Evolutionary conservation across 371 early-diverging fungal genomes (phyloP).

Genomic region (Mortierella sp.): DNA sequence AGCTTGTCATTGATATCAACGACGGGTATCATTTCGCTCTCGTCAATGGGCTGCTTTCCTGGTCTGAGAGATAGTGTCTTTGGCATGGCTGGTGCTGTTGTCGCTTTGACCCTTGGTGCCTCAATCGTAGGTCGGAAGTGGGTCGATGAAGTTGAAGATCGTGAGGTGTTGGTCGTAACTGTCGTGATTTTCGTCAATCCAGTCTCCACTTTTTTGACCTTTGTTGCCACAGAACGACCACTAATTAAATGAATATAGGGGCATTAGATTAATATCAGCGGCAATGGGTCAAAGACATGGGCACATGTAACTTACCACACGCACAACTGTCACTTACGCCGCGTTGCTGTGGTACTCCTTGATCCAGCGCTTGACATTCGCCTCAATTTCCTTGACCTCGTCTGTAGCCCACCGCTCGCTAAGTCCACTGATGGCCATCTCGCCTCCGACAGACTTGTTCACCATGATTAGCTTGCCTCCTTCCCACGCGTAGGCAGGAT

Average conservation of each 20-base stretch:
- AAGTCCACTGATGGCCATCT: conserved; percentile 59
- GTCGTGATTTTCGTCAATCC: neutral
- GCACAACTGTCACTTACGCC: conserved; percentile 7
- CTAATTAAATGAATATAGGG: neutral
- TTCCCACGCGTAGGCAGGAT: conserved; percentile 64
- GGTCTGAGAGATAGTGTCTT: conserved; percentile 38
- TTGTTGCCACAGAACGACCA: conserved; percentile 23
- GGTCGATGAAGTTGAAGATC: neutral
- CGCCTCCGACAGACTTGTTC: conserved; percentile 58
- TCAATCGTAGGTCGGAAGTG: conserved; percentile 38
- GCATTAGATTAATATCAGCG: neutral
- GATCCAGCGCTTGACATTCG: conserved; percentile 66
- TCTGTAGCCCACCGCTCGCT: conserved; percentile 68
- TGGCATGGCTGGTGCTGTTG: conserved; percentile 38
- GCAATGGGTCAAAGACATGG: neutral
- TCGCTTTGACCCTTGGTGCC: conserved; percentile 55
- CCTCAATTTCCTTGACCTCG: conserved; percentile 65
- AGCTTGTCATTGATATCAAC: conserved; percentile 52
- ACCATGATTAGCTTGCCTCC: conserved; percentile 68
- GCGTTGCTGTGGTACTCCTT: conserved; percentile 64
- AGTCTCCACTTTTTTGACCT: conserved; percentile 20
- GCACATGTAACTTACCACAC: neutral
- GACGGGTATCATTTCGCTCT: conserved; percentile 43
- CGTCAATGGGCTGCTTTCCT: conserved; percentile 23
- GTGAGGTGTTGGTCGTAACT: neutral